Base-by-base conservation (phyloP, 148 eudicot genomes). In the Hydrangea macrophylla region DNA sequence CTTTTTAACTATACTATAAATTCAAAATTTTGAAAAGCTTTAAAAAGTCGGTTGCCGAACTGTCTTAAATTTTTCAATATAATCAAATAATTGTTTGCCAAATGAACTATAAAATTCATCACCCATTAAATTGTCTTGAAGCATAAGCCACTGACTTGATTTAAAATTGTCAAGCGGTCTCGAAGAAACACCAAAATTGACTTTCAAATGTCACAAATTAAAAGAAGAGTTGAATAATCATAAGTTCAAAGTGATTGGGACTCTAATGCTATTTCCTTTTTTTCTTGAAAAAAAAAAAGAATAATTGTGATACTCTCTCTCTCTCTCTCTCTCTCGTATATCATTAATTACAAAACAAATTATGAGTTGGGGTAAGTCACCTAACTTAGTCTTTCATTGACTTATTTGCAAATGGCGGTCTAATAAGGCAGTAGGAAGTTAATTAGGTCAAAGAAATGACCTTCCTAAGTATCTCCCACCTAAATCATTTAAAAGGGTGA, bases 311-410 rank as follows among this genome's bases (percentile, higher is more conserved):
- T 9, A 28, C 15, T 9, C 50, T 7, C 50, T 7, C 10, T 1
- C 9, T 3, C 23, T 0, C 6, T 31, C 20, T 31, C 17, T 37
- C 9, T 11, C 20, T 9, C 37, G 15, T 18, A 2, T 17, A 15
- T 2, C 25, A 40, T 37, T 40, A 39, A 37, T 39, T 7, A n/a
- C 15, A 9, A 7, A 25, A 25, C 51, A 22, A 27, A 15, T 15
- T 42, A 63, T 42, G 54, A 42, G 50, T 26, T 0, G 32, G 55
- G 33, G 27, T 63, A 27, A 63, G 67, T 26, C 67, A 63, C 55
- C 55, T 25, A 63, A 63, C 67, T 62, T 32, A 5, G 27, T 63
- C 24, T 26, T 63, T 42, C n/a, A 6, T 63, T 63, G 67, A 63
- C 67, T 63, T 62, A 0, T 42, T 5, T 63, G 33, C 33, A 18